Percentiles rank a stretch among this genome's conserved stretches.
Evolutionary conservation across 305 asterid genomes (phyloP).

Genomic region (Stenogyne calaminthoides): DNA sequence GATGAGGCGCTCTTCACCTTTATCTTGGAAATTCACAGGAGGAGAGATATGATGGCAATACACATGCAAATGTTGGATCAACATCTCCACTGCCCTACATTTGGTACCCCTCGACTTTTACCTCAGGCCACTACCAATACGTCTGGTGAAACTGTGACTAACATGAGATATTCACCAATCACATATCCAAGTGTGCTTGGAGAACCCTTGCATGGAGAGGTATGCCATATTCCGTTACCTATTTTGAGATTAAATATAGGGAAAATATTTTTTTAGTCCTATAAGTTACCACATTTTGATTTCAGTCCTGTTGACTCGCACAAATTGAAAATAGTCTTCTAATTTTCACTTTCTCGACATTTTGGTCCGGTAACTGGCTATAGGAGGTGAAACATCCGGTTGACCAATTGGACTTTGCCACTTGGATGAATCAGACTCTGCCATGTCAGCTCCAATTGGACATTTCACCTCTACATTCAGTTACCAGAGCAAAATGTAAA

Average conservation of each 20-base stretch:
- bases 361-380: too few relatives aligned
- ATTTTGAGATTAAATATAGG: constrained; percentile 7
- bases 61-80: constrained; percentile 99
- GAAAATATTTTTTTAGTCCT: too few relatives aligned
- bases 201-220: constrained; percentile 99
- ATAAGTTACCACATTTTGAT: too few relatives aligned
- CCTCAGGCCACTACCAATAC: constrained; percentile 74
- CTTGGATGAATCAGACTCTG: too few relatives aligned
- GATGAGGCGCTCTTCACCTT: constrained; percentile 95
- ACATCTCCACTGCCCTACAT: constrained; percentile 97
- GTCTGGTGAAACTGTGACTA: constrained; percentile 80
- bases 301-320: too few relatives aligned
- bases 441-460: too few relatives aligned
- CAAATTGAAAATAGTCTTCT: too few relatives aligned
- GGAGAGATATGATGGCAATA: constrained; percentile 96
- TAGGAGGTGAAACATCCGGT: too few relatives aligned
- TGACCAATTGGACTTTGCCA: too few relatives aligned
- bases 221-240: constrained; percentile 33
- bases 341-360: too few relatives aligned
- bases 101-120: constrained; percentile 93
- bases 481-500: too few relatives aligned
- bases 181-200: constrained; percentile 99
- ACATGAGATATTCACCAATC: constrained; percentile 89
- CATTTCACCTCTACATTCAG: too few relatives aligned
- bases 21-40: constrained; percentile 89